A percentile compares a stretch with the other conserved stretches of the same genome.
Evolutionary conservation across 2,329 filamentous ascomycete genomes (phyloP).

Genomic region (Fusarium sp.): DNA sequence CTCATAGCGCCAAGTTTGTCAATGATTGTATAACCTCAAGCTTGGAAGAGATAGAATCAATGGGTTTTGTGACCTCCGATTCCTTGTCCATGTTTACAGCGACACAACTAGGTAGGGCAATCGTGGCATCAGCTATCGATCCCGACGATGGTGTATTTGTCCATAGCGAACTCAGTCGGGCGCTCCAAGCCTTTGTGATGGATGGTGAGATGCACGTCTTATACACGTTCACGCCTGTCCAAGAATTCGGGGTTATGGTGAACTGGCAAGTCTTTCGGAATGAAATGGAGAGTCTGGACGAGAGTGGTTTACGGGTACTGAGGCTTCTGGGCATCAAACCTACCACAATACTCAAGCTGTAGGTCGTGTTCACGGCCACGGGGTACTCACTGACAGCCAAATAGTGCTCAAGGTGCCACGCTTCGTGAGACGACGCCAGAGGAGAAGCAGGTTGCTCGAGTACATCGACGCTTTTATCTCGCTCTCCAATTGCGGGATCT

Average conservation of each 20-base stretch:
- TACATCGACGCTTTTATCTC: constrained; percentile 78
- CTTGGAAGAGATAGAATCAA: constrained; percentile 64
- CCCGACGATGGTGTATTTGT: constrained; percentile 81
- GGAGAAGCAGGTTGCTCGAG: constrained; percentile 67
- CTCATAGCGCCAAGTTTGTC: constrained; percentile 60
- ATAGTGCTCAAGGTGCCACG: constrained; percentile 71
- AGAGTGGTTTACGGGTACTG: constrained; percentile 75
- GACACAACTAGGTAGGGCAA: constrained; percentile 73
- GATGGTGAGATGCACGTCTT: constrained; percentile 83
- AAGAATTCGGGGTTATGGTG: constrained; percentile 63
- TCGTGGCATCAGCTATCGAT: constrained; percentile 76
- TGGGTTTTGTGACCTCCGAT: constrained; percentile 64
- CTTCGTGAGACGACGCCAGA: constrained; percentile 70
- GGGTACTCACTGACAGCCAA: constrained; percentile 23
- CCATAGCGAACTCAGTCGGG: constrained; percentile 72
- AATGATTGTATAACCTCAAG: constrained; percentile 65
- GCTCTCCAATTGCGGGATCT: constrained; percentile 81
- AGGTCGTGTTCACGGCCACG: constrained; percentile 37
- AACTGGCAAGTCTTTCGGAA: constrained; percentile 79
- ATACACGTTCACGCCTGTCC: constrained; percentile 80
- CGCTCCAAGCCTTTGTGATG: constrained; percentile 78
- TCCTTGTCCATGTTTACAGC: constrained; percentile 63
- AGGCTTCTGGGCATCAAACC: constrained; percentile 75
- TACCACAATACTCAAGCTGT: constrained; percentile 73
- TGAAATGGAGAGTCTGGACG: constrained; percentile 75